Base-by-base conservation (phyloP, 768 basidiomycete genomes). In the Gautieria morchelliformis region DNA sequence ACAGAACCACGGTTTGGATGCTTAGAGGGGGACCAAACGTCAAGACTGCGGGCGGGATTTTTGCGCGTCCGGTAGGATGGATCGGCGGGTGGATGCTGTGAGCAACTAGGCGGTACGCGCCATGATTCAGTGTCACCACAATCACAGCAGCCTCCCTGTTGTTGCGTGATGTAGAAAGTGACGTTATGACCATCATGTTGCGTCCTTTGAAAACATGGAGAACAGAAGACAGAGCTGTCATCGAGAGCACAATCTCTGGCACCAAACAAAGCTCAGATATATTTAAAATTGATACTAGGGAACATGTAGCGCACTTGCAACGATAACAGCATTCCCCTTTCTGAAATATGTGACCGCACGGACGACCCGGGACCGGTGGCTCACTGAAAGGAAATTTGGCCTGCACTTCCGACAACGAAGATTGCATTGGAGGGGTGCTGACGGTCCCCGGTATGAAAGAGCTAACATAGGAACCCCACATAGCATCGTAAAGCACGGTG, bases 61-160 rank as follows among this genome's bases (percentile, higher is more conserved):
- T 53, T 51, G 52, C 51, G 17, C n/a, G 48, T 30, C 64, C 66
- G 46, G 56, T 62, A 56, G 69, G 66, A 61, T 61, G 56, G 67
- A 64, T 15, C 58, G n/a, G 27, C 59, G 53, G 83, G 78, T 12
- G 91, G 89, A 65, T 95, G 91, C 65, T 80, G 81, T 0, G 85
- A 83, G 67, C 92, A 94, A 12, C 74, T 69, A 15, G 89, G 77
- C 5, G 80, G 73, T 5, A 67, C 64, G 35, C 83, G 78, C 93
- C 93, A 98, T 1, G 91, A 90, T 65, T 95, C 88, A 22, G 79
- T 75, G 65, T 97, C 94, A 15, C 93, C 93, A 64, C 95, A 97
- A 70, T 97, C 93, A 66, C 96, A 99, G 63, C 90, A 93, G 5
- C 93, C 89, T 7, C 93, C 89, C 0, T 89, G 85, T 63, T 96